phyloP scores from a whole-genome alignment of 2,329 filamentous ascomycete genomes.

The Ceratocystiopsis sp. region DNA sequence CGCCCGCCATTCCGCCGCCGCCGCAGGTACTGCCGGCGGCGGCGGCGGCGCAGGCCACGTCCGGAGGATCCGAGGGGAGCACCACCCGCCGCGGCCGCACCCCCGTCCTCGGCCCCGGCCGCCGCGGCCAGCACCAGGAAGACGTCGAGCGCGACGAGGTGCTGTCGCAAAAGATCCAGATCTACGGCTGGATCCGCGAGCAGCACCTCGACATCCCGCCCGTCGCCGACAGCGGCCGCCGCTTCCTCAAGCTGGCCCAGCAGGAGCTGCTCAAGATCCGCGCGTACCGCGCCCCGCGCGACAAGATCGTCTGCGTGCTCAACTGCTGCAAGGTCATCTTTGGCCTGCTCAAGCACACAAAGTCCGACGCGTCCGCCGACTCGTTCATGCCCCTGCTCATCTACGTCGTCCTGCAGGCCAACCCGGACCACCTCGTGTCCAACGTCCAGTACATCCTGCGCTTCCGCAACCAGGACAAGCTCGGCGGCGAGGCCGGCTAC shows the following conservation, averaged over 20 bases:
- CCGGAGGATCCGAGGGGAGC: conserved; percentile 47
- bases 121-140: conserved; percentile 89
- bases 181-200: conserved; percentile 89
- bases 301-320: conserved; percentile 95
- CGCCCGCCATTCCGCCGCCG: conserved; percentile 71
- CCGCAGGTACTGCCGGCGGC: conserved; percentile 56
- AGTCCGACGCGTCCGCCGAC: conserved; percentile 87
- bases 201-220: conserved; percentile 85
- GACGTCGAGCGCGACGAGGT: conserved; percentile 94
- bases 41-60: conserved; percentile 31
- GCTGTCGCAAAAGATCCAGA: conserved; percentile 89
- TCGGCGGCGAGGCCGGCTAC: conserved; percentile 94
- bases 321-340: conserved; percentile 99
- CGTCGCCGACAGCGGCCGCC: conserved; percentile 68
- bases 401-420: conserved; percentile 86
- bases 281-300: conserved; percentile 86
- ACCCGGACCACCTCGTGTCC: conserved; percentile 86
- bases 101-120: conserved; percentile 57
- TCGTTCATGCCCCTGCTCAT: conserved; percentile 91
- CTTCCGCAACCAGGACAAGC: conserved; percentile 93
- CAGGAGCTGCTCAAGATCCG: conserved; percentile 94
- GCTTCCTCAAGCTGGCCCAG: conserved; percentile 77
- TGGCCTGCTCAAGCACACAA: conserved; percentile 78
- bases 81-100: conserved; percentile 43
- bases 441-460: conserved; percentile 97